A percentile compares a stretch with the other conserved stretches of the same genome.
Evolutionary conservation across 179 eudicot genomes (phyloP).

Genomic region (Vitellaria paradoxa): DNA sequence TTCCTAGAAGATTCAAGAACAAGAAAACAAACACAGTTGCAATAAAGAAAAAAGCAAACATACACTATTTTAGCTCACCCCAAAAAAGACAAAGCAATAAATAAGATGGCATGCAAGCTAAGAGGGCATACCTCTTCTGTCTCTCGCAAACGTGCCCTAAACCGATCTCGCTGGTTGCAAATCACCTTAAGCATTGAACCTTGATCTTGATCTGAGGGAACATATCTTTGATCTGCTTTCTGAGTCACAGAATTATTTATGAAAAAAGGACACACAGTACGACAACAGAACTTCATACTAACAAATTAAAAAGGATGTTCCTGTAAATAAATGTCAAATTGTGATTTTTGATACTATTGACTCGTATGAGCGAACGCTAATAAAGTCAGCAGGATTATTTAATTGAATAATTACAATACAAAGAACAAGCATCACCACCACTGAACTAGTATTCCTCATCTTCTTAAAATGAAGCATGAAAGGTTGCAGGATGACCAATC

Average conservation of each 20-base stretch:
- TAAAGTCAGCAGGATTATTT: too few relatives aligned
- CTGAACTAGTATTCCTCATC: too few relatives aligned
- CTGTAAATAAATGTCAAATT: too few relatives aligned
- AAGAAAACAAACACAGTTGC: background rate
- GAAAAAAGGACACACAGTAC: background rate
- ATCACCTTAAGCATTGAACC: slow-evolving; percentile 98
- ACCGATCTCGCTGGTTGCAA: slow-evolving; percentile 97
- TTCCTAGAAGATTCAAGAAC: slow-evolving; percentile 46
- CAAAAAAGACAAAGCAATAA: slow-evolving; percentile 2
- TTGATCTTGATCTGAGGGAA: slow-evolving; percentile 78
- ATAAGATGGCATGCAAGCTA: slow-evolving; percentile 7
- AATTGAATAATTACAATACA: too few relatives aligned
- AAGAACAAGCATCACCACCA: too few relatives aligned
- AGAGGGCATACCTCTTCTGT: slow-evolving; percentile 78
- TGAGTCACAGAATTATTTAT: slow-evolving; percentile 27
- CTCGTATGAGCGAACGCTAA: too few relatives aligned
- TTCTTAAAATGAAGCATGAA: too few relatives aligned
- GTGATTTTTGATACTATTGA: too few relatives aligned
- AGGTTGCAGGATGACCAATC: too few relatives aligned
- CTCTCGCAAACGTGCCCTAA: slow-evolving; percentile 84
- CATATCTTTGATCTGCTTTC: slow-evolving; percentile 79
- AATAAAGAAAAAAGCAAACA: background rate
- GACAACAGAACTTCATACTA: too few relatives aligned
- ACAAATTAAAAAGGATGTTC: too few relatives aligned
- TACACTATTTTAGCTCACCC: background rate